Evolutionary conservation across 2,329 filamentous ascomycete genomes (phyloP), one percentile per base, ranked within the genome.

Genomic region (Drechmeria coniospora): DNA sequence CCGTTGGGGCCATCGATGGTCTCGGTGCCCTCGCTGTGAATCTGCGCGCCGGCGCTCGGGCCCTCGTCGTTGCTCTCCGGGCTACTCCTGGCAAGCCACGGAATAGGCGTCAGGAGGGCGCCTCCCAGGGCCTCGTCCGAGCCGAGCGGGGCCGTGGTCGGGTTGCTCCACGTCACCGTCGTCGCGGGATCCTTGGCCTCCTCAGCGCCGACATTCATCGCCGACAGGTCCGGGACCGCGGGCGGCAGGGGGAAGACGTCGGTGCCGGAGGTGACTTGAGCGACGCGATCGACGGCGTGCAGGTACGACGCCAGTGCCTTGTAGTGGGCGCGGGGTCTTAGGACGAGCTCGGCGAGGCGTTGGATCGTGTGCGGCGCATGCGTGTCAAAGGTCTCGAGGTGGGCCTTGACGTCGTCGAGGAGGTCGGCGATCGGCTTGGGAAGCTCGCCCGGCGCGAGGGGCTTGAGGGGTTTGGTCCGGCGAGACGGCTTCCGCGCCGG

Each of bases 301-400:
- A 98, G 71, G 50, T 90, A 98, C 8, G 84, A 68, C 1, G 81
- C 73, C 3, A 95, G 65, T 29, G 74, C 79, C 35, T 69, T 73
- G 58, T 95, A 94, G 53, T 93, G 79, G 30, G 66, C 65, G 34
- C 63, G 76, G 1, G 90, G 90, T 15, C 64, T 56, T 20, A 92
- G 62, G 4, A 93, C 61, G 17, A 95, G 74, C 59, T 98, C 90
- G 14, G 84, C 74, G 14, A 98, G 68, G 21, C 90, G 79, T 55
- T 98, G 90, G 35, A 94, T 69, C 3, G 90, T 95, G 50, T 95
- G 83, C 1, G 90, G 90, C 1, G 90, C 87, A 41, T 79, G 69
- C 3, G 62, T 59, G 14, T 68, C 48, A 52, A 98, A 98, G 38
- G 67, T 68, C 3, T 60, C 62, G 27, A 93, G 60, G 11, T 75